Evolutionary conservation across 139 green algal species (phyloP).

Genomic region (Diplosphaera chodatii): DNA sequence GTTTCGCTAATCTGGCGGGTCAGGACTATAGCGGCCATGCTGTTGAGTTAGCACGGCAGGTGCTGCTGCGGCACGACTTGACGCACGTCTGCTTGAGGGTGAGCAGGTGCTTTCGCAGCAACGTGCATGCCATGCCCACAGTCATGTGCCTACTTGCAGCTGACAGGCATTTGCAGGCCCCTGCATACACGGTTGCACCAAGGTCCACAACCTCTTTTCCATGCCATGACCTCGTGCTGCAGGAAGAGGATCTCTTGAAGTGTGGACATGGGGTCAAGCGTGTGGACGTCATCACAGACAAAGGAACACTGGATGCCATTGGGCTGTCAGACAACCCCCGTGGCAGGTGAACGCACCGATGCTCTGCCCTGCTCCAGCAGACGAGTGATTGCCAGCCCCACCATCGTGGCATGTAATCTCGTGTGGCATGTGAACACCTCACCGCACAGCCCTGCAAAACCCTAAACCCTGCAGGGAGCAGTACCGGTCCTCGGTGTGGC

Average conservation of each 20-base stretch:
- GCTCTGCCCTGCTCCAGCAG: no score
- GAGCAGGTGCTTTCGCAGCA: neutral
- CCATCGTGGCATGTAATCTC: no score
- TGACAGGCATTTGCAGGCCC: no score
- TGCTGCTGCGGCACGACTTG: constrained; percentile 5
- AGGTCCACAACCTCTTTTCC: no score
- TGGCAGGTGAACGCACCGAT: no score
- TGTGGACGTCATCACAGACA: constrained; percentile 38
- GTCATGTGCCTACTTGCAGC: no score
- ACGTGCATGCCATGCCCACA: neutral
- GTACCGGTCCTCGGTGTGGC: constrained; percentile 26
- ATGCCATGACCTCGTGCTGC: no score
- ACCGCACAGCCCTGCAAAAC: no score
- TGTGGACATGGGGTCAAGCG: neutral
- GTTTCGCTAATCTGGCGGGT: constrained; percentile 25
- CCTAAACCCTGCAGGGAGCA: no score
- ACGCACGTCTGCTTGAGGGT: neutral
- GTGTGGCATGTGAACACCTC: no score
- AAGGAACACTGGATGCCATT: constrained; percentile 46
- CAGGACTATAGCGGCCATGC: constrained; percentile 33
- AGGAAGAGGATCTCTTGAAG: neutral
- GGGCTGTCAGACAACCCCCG: constrained; percentile 18
- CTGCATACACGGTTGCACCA: no score
- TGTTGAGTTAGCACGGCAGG: constrained; percentile 19
- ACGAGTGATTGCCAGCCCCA: no score